phyloP scores from a whole-genome alignment of 352 stramenopile genomes.

The Halophytophthora batemanensis region DNA sequence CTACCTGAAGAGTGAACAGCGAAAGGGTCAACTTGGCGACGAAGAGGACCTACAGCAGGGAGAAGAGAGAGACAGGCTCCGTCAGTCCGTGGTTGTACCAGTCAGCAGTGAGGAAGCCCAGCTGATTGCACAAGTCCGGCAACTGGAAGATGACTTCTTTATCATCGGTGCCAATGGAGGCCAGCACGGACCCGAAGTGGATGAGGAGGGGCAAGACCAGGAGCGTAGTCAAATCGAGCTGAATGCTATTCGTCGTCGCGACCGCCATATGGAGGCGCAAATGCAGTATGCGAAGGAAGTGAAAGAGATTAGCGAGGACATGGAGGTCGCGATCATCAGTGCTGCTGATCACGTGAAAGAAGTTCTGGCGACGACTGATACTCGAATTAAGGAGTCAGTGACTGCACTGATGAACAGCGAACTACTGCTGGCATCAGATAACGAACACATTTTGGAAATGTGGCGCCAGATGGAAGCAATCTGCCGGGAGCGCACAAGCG shows the following conservation, averaged over 20 bases:
- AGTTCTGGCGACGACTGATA: slow-evolving; percentile 36
- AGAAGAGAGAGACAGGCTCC: slow-evolving; percentile 1
- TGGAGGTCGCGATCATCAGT: slow-evolving; percentile 52
- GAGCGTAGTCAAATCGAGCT: slow-evolving; percentile 43
- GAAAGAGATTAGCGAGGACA: slow-evolving; percentile 57
- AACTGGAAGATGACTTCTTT: slow-evolving; percentile 48
- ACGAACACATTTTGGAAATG: slow-evolving; percentile 31
- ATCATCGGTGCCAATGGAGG: slow-evolving; percentile 9
- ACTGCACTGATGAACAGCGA: slow-evolving; percentile 27
- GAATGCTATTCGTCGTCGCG: slow-evolving; percentile 51
- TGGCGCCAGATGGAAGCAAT: slow-evolving; percentile 41
- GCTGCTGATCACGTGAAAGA: slow-evolving; percentile 61
- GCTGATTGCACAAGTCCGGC: slow-evolving; percentile 47
- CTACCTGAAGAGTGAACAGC: slow-evolving; percentile 45
- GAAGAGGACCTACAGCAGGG: slow-evolving; percentile 14
- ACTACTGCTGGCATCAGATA: slow-evolving; percentile 34
- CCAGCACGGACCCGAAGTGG: slow-evolving; percentile 1
- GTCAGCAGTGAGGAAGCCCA: slow-evolving; percentile 32
- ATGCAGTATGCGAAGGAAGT: slow-evolving; percentile 45
- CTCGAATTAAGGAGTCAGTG: slow-evolving; percentile 15
- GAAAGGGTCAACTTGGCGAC: slow-evolving; percentile 23
- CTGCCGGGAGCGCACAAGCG: slow-evolving; percentile 41
- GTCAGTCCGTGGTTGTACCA: slow-evolving; percentile 15
- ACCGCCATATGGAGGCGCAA: slow-evolving; percentile 55
- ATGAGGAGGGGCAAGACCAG: not conserved